Evolutionary conservation across 2,329 filamentous ascomycete species (phyloP).

Genomic region (Taxawa tesnikishii): DNA sequence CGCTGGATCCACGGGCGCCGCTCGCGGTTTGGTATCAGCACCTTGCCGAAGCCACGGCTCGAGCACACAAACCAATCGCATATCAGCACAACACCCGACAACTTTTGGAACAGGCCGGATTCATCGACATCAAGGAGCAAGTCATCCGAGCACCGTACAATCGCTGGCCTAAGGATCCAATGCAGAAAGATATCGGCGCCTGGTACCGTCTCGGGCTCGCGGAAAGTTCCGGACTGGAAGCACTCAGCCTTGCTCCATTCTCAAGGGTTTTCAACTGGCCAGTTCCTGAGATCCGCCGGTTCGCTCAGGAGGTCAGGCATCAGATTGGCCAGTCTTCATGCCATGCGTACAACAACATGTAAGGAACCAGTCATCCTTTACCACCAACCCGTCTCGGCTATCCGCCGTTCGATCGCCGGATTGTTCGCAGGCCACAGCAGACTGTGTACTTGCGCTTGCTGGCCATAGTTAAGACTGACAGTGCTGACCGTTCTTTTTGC

Average conservation of each 20-base stretch:
- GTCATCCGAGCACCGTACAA: constrained; percentile 60
- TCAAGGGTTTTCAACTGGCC: constrained; percentile 31
- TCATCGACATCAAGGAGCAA: constrained; percentile 64
- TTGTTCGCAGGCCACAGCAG: no score
- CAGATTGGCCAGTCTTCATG: constrained; percentile 58
- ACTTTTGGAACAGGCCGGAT: constrained; percentile 58
- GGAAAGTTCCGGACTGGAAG: constrained; percentile 51
- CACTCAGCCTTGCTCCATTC: constrained; percentile 55
- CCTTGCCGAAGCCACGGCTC: constrained; percentile 53
- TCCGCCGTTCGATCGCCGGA: no score
- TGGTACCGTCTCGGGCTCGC: constrained; percentile 77
- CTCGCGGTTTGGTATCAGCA: constrained; percentile 45
- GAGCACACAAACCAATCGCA: constrained; percentile 50
- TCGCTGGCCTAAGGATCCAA: constrained; percentile 54
- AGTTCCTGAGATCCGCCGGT: constrained; percentile 44
- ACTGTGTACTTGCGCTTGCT: no score
- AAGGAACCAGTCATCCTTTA: constrained; percentile 32
- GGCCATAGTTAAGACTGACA: no score
- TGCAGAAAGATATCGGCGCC: constrained; percentile 56
- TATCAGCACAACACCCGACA: constrained; percentile 50
- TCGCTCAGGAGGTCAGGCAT: constrained; percentile 50
- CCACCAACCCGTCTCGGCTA: no score
- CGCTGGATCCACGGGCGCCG: constrained; percentile 41
- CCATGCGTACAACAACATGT: constrained; percentile 67
- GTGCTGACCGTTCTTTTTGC: no score